Evolutionary conservation across 2,329 filamentous ascomycete genomes (phyloP).

Genomic region (Coniella vitis): DNA sequence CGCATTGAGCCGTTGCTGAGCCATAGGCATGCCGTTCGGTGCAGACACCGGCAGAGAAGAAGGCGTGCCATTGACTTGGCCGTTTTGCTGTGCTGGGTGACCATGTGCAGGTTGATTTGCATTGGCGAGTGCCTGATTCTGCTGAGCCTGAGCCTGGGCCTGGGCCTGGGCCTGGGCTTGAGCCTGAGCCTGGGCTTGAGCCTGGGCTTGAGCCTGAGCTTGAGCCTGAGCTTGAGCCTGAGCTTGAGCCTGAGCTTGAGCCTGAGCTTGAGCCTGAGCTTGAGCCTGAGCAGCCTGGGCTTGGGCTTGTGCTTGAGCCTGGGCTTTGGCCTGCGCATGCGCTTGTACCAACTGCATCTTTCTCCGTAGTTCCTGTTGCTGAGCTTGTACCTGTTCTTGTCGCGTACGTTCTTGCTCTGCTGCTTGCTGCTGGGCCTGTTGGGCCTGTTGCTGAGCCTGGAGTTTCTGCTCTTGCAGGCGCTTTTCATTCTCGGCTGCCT

Average conservation of each 20-base stretch:
- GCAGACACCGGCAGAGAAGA: conserved; percentile 21
- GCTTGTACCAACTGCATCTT: conserved; percentile 26
- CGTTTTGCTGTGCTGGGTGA: conserved; percentile 34
- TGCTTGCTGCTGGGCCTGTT: conserved; percentile 35
- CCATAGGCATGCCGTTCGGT: conserved; percentile 29
- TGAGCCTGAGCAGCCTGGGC: conserved; percentile 21
- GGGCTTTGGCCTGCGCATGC: conserved; percentile 15
- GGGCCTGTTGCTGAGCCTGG: conserved; percentile 38
- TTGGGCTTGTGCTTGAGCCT: conserved; percentile 25
- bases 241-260: conserved; percentile 24
- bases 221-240: conserved; percentile 25
- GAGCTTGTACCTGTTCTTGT: conserved; percentile 29
- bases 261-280: conserved; percentile 29
- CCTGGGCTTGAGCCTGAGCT: conserved; percentile 16
- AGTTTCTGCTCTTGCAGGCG: conserved; percentile 43
- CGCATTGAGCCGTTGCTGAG: conserved; percentile 41
- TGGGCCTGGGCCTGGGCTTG: conserved; percentile 24
- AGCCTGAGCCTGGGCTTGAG: conserved; percentile 23
- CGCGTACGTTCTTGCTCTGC: conserved; percentile 31
- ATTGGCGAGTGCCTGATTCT: conserved; percentile 26
- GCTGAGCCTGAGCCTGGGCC: conserved; percentile 21
- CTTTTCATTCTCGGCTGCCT: conserved; percentile 54
- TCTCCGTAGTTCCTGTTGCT: conserved; percentile 15
- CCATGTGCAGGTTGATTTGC: conserved; percentile 35
- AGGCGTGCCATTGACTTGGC: conserved; percentile 35